A percentile compares a stretch with the other conserved stretches of the same genome.
These are phyloP conservation scores for Rhizoclosmatium sp. DNA, from an alignment of 192 early-diverging fungal genomes.

Conservation along the genomic window DNA sequence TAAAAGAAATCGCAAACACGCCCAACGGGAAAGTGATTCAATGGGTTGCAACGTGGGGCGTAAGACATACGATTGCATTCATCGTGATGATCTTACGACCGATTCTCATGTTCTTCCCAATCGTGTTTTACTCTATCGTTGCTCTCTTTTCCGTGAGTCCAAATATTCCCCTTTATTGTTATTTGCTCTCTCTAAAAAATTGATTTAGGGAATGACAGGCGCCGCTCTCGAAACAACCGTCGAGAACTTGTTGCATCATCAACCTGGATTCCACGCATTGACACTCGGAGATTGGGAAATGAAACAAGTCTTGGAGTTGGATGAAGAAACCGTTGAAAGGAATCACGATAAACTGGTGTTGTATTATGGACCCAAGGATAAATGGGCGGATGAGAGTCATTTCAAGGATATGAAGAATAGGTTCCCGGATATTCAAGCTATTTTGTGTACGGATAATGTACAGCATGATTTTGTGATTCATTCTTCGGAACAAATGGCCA, in stretches of 20 bases:
- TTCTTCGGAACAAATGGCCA: constrained; percentile 55
- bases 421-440: constrained; percentile 65
- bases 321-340: constrained; percentile 66
- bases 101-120: constrained; percentile 13
- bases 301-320: constrained; percentile 69
- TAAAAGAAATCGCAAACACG: constrained; percentile 78
- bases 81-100: constrained; percentile 55
- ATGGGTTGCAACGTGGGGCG: constrained; percentile 19
- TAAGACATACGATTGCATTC: constrained; percentile 31
- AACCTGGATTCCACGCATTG: constrained; percentile 59
- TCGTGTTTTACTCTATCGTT: constrained; percentile 29
- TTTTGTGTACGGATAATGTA: constrained; percentile 73
- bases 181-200: too few relatives aligned
- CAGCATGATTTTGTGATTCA: constrained; percentile 85
- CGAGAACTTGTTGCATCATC: constrained; percentile 67
- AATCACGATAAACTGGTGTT: constrained; percentile 73
- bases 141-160: constrained; percentile 42
- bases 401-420: constrained; percentile 68
- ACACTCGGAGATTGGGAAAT: constrained; percentile 79
- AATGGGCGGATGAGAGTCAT: constrained; percentile 79
- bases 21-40: constrained; percentile 67
- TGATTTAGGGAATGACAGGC: constrained; percentile 13
- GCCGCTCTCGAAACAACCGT: constrained; percentile 64
- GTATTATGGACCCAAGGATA: constrained; percentile 79
- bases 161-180: too few relatives aligned